These are phyloP conservation scores for Dimargaris cristalligena DNA, from an alignment of 192 early-diverging fungal species.

Conservation along the genomic window DNA sequence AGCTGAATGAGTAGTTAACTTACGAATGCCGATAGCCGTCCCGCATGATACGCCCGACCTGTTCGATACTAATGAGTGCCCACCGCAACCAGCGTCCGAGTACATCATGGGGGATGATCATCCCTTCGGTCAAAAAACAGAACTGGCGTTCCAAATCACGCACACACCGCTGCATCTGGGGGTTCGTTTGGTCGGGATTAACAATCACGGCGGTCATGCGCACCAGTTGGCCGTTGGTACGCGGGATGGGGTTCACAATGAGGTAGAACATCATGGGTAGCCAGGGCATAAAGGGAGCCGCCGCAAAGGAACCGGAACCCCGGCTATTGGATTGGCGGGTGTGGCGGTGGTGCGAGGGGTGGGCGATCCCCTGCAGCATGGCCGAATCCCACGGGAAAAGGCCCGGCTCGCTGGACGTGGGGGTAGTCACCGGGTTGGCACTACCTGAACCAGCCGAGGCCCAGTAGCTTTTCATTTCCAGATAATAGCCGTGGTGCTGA, in stretches of 20 bases:
- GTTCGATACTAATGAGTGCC: not conserved
- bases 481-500: not conserved
- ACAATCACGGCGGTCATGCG: slow-evolving; percentile 4
- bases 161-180: not conserved
- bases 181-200: slow-evolving; percentile 10
- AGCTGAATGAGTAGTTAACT: too few relatives aligned
- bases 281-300: not conserved
- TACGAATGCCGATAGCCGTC: slow-evolving; percentile 10
- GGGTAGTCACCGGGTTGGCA: not conserved
- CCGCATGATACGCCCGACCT: not conserved
- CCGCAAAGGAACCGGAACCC: too few relatives aligned
- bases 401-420: not conserved
- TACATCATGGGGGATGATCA: not conserved
- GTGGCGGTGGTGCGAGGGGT: not conserved
- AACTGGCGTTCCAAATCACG: slow-evolving; percentile 6
- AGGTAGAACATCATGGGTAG: slow-evolving; percentile 8
- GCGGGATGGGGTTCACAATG: not conserved
- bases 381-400: not conserved
- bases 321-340: not conserved
- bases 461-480: not conserved
- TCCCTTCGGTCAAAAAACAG: not conserved
- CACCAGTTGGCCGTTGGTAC: not conserved
- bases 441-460: not conserved
- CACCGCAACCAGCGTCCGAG: not conserved
- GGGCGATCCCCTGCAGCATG: not conserved